phyloP scores from a whole-genome alignment of 2,329 filamentous ascomycete species.

The Daldinia sp. region DNA sequence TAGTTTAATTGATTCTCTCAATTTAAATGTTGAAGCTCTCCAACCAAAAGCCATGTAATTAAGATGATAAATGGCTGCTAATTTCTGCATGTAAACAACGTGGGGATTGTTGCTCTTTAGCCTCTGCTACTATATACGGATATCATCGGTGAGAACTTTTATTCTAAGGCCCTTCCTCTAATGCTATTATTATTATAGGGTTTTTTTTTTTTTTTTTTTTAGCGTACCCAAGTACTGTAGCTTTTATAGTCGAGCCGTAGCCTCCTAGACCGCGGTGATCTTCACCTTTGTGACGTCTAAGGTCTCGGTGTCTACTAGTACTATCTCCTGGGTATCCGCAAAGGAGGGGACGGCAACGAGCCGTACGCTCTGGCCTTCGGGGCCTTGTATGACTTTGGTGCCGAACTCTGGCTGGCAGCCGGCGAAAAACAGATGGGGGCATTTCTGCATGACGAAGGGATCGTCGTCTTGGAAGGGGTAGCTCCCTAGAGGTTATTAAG shows the following conservation, averaged over 20 bases:
- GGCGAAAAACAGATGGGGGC: constrained; percentile 91
- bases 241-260: no score
- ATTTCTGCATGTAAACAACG: not conserved
- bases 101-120: not conserved
- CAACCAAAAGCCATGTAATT: no score
- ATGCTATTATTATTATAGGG: not conserved
- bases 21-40: not conserved
- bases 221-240: not conserved
- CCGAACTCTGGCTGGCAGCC: constrained; percentile 86
- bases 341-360: constrained; percentile 89
- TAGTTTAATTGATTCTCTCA: not conserved
- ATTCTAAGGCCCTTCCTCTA: not conserved
- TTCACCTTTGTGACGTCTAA: constrained; percentile 80
- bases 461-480: constrained; percentile 97
- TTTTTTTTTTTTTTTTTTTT: no score
- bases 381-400: constrained; percentile 75
- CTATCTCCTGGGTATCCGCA: constrained; percentile 78
- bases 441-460: constrained; percentile 85
- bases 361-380: constrained; percentile 76
- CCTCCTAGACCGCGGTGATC: constrained; percentile 53
- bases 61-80: not conserved
- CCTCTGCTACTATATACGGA: not conserved
- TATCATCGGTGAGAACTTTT: not conserved
- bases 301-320: constrained; percentile 87
- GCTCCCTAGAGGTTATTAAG: constrained; percentile 70